Conservation (phyloP, 2,329 filamentous ascomycete species). For the Xylariaceae sp. region DNA sequence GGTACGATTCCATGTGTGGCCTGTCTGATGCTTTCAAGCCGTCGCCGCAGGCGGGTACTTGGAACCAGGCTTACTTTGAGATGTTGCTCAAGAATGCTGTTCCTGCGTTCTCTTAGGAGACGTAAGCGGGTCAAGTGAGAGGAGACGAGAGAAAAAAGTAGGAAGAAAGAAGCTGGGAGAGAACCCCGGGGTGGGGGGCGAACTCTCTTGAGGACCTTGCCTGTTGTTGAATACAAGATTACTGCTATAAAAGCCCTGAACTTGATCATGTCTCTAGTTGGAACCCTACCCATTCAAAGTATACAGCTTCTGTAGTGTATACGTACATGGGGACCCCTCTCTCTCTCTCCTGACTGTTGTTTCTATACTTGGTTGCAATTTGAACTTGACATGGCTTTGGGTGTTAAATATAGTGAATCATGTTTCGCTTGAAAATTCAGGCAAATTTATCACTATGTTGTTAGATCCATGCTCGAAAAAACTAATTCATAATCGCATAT, state of each 20-base stretch:
- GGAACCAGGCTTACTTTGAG: constrained; percentile 63
- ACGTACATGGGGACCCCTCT: constrained; percentile 14
- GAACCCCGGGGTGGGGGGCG: too few species aligned
- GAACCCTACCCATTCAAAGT: too few species aligned
- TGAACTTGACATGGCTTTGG: neutral
- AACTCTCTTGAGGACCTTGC: too few species aligned
- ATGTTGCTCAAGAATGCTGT: constrained; percentile 53
- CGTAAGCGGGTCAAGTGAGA: constrained; percentile 8
- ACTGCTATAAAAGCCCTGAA: too few species aligned
- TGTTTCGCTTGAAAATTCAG: too few species aligned
- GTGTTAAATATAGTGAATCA: too few species aligned
- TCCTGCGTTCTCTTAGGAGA: constrained; percentile 49
- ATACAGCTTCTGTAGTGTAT: constrained; percentile 28
- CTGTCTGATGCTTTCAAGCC: constrained; percentile 54
- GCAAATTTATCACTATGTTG: too few species aligned
- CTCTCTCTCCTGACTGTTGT: neutral
- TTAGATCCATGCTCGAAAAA: too few species aligned
- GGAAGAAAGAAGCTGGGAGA: too few species aligned
- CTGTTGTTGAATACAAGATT: too few species aligned
- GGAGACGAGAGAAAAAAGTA: constrained; percentile 1
- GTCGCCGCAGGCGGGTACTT: constrained; percentile 67
- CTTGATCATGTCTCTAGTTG: too few species aligned
- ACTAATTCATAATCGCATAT: too few species aligned
- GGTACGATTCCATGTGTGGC: constrained; percentile 55
- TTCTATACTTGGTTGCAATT: neutral